Evolutionary conservation across 202 grass and related monocot species (phyloP), one percentile per base, ranked within the genome.

Genomic region (Panicum hallii): DNA sequence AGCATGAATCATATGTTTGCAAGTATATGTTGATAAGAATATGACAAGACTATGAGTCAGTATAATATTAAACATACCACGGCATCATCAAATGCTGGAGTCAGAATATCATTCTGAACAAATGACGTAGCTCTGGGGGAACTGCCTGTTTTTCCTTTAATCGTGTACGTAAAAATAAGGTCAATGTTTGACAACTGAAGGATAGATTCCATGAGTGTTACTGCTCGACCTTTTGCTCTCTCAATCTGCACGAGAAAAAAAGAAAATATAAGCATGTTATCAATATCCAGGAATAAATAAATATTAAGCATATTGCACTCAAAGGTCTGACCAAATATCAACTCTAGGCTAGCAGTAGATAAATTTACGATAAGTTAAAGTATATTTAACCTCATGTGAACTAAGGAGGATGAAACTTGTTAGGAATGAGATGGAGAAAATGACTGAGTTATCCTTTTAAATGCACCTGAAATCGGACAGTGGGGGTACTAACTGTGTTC

Each of bases 181-280:
- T 99, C 97, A 86, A 96, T 81, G 72, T 99, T 99, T 88, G 97
- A 99, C 77, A 99, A 81, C 79, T 84, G 90, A 71, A 99, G 93
- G 26, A 87, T 94, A 53, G 97, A 94, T 63, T 92, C 93, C 82
- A 96, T 91, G 15, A 96, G 91, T 73, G 86, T 90, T 76, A 92
- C 57, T 80, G 91, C 88, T 86, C 90, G 81, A 71, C 75, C 45
- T 94, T 96, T 99, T 87, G 97, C 88, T 91, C 89, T 94, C 49
- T 86, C 91, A 90, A 99, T 87, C 97, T 99, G 88, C 88, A 91
- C 56, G 43, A 79, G 40, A n/a, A 55, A 89, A 77, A 55, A 50
- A 67, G n/a, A 56, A 57, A 76, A 47, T 36, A 45, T 7, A 70
- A 81, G 8, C 22, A 80, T 58, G 43, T 23, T 63, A 58, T 26